A percentile compares a stretch with the other conserved stretches of the same genome.
These are phyloP conservation scores for Raffaelea deltoideospora DNA, from an alignment of 2,329 filamentous ascomycete species.

Conservation along the genomic window DNA sequence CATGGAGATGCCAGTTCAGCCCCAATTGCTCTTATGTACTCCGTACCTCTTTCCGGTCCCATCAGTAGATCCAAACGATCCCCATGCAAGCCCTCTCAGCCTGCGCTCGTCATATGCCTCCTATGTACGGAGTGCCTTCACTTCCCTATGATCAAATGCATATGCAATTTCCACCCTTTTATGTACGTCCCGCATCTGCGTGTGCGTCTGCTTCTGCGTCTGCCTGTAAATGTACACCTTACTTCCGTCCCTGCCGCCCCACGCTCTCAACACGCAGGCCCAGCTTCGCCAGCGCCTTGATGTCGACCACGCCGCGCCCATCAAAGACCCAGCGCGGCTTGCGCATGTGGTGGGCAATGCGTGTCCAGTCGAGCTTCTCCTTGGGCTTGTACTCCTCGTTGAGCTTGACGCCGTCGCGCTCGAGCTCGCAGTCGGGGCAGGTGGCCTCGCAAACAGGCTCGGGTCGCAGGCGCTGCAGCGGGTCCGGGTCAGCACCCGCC, in stretches of 20 bases:
- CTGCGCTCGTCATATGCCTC: too few species aligned
- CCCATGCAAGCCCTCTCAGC: too few species aligned
- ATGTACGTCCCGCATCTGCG: too few species aligned
- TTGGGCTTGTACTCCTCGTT: constrained; percentile 26
- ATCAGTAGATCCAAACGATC: too few species aligned
- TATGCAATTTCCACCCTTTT: too few species aligned
- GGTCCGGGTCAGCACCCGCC: constrained; percentile 19
- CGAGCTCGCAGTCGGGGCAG: constrained; percentile 33
- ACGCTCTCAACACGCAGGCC: constrained; percentile 37
- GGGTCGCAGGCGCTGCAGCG: constrained; percentile 26
- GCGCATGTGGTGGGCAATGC: constrained; percentile 31
- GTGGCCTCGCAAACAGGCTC: constrained; percentile 29
- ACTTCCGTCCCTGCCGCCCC: constrained; percentile 23
- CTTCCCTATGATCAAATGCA: too few species aligned
- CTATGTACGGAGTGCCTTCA: too few species aligned
- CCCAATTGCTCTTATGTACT: too few species aligned
- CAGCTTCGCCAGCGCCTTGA: constrained; percentile 30
- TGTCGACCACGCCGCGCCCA: constrained; percentile 37
- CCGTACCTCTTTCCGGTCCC: too few species aligned
- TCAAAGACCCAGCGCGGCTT: constrained; percentile 42
- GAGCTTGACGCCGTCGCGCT: constrained; percentile 9
- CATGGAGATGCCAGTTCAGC: too few species aligned
- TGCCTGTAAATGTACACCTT: too few species aligned
- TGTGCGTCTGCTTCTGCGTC: too few species aligned
- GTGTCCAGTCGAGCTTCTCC: constrained; percentile 35